Base-by-base conservation (phyloP, 495 filamentous ascomycete genomes). In the Aspergillus hancockii region DNA sequence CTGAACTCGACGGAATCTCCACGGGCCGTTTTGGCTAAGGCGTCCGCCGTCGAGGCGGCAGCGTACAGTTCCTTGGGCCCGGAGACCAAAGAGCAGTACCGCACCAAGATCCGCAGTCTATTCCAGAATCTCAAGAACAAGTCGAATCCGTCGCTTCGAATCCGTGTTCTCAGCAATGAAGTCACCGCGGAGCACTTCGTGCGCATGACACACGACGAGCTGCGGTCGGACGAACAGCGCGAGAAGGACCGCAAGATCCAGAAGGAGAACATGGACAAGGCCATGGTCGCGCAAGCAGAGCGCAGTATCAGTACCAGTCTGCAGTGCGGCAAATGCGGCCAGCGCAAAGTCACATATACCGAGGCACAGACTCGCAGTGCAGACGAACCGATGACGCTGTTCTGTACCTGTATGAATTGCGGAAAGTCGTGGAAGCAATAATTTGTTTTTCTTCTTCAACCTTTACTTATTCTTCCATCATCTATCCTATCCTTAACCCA, bases 361-460 rank as follows among this genome's bases (percentile, higher is more conserved):
- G 94, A 97, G 75, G 94, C 95, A 28, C 95, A 98, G 79, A 98
- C 94, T 6, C 86, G 95, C 62, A 89, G 85, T 75, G 94, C 94
- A 47, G 94, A 98, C 83, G 94, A 80, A 68, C 70, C 71, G 66
- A 79, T 72, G 69, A 79, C 72, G 32, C 58, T 75, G 51, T 76
- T 76, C 64, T 79, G 76, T 64, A 80, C 80, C 28, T 82, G 81
- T 62, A 49, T 76, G 73, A 73, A 75, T 63, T 82, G 79, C 58
- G 78, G 78, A 54, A 82, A 82, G 61, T 76, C 76, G 30, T 81
- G 79, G 78, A 72, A 72, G 55, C 77, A 80, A 70, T 80, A 61
- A 68, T 59, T 36, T 59, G 30, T 8, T 36, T 23, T 60, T 59
- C 40, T 46, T 38, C 49, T 51, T 41, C 16, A 16, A 41, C 14